These are phyloP conservation scores for Phialophora verrucosa DNA, from an alignment of 2,329 filamentous ascomycete genomes.

Conservation along the genomic window DNA sequence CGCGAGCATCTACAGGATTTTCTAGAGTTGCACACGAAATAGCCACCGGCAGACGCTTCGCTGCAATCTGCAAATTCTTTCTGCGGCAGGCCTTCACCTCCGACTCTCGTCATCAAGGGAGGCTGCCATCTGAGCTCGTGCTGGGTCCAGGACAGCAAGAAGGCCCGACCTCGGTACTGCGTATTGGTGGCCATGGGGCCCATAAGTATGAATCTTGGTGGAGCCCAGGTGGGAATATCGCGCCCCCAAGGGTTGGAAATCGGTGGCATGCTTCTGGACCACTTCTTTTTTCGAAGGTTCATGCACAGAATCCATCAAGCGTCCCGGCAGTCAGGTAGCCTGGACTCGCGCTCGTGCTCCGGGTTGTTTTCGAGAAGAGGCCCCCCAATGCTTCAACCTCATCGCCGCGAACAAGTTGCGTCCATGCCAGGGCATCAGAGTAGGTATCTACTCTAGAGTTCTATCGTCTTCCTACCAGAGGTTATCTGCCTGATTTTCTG, in stretches of 20 bases:
- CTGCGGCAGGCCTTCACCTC: neutral
- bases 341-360: slow-evolving; percentile 10
- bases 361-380: neutral
- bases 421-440: neutral
- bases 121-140: neutral
- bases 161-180: neutral
- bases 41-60: neutral
- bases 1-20: neutral
- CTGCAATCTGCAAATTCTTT: neutral
- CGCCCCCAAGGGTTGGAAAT: slow-evolving; percentile 9
- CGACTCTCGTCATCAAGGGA: neutral
- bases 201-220: slow-evolving; percentile 5
- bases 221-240: slow-evolving; percentile 5
- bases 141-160: neutral
- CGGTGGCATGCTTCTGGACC: slow-evolving; percentile 23
- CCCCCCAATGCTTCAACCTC: neutral
- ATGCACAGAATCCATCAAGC: slow-evolving; percentile 19
- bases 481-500: neutral
- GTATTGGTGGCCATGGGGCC: slow-evolving; percentile 13
- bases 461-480: neutral
- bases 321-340: slow-evolving; percentile 4
- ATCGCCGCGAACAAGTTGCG: neutral
- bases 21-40: neutral
- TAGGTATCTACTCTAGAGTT: neutral
- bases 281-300: slow-evolving; percentile 16